These are phyloP conservation scores for Solanum neorickii DNA, from an alignment of 257 asterid genomes.

Conservation along the genomic window DNA sequence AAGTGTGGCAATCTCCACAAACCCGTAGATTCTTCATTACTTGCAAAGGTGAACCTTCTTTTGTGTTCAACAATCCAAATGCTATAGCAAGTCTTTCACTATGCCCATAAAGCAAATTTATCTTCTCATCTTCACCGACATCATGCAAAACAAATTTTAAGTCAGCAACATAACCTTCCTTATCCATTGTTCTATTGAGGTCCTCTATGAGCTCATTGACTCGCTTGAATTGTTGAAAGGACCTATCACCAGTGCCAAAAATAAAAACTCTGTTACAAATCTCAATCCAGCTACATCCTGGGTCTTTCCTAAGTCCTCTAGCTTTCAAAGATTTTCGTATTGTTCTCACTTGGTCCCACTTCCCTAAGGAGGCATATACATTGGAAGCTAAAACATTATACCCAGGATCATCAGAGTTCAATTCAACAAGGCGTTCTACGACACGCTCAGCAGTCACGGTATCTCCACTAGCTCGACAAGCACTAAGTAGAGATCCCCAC, in stretches of 20 bases:
- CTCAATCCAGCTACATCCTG: constrained; percentile 78
- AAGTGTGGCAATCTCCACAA: constrained; percentile 62
- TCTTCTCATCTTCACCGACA: constrained; percentile 45
- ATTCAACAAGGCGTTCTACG: constrained; percentile 23
- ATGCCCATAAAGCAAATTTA: constrained; percentile 41
- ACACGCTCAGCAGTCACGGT: constrained; percentile 43
- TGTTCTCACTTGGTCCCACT: constrained; percentile 56
- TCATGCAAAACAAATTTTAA: constrained; percentile 37
- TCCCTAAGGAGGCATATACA: constrained; percentile 53
- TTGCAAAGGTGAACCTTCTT: constrained; percentile 39
- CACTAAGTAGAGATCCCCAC: constrained; percentile 82
- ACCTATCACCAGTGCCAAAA: constrained; percentile 36
- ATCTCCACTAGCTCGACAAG: constrained; percentile 53
- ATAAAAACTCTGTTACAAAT: constrained; percentile 31
- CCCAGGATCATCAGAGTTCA: constrained; percentile 54
- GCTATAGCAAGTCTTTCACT: constrained; percentile 62
- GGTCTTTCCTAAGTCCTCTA: constrained; percentile 52
- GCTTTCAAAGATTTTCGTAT: constrained; percentile 41
- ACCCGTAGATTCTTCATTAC: constrained; percentile 56
- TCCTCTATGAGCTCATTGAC: constrained; percentile 24
- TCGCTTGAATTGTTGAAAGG: constrained; percentile 29
- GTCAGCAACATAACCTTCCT: constrained; percentile 54
- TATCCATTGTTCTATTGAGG: constrained; percentile 35
- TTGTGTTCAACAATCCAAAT: constrained; percentile 43
- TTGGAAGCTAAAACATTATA: constrained; percentile 68